Conservation (phyloP, 1,284 basidiomycete genomes). For the Heimioporus retisporus region DNA sequence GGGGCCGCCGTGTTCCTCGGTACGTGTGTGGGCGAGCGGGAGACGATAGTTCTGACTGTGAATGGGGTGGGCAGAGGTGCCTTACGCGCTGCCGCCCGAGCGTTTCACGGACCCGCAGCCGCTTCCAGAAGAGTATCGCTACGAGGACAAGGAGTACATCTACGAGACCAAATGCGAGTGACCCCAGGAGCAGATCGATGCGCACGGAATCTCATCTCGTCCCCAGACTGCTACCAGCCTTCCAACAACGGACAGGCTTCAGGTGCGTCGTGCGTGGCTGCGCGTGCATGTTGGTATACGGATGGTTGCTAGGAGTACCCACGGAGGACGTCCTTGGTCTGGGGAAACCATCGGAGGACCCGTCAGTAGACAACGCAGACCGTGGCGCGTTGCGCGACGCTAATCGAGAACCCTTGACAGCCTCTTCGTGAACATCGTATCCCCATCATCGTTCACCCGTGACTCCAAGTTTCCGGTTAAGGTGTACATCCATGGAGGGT, state of each 20-base stretch:
- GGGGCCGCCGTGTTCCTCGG: slow-evolving; percentile 73
- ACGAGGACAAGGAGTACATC: slow-evolving; percentile 70
- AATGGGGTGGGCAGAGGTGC: slow-evolving; percentile 63
- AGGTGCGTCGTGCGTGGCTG: slow-evolving; percentile 42
- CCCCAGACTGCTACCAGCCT: slow-evolving; percentile 68
- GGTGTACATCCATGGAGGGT: slow-evolving; percentile 84
- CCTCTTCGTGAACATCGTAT: slow-evolving; percentile 76
- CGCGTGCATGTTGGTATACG: not conserved
- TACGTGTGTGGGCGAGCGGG: slow-evolving; percentile 35
- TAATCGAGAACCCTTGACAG: slow-evolving; percentile 42
- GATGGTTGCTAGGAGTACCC: slow-evolving; percentile 42
- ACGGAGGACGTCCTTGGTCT: slow-evolving; percentile 70
- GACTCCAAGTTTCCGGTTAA: slow-evolving; percentile 68
- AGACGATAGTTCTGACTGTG: not conserved
- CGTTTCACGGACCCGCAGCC: slow-evolving; percentile 73
- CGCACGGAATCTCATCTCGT: not conserved
- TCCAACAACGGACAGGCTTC: slow-evolving; percentile 70
- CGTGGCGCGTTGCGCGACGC: not conserved
- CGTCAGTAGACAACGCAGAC: slow-evolving; percentile 50
- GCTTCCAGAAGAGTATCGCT: slow-evolving; percentile 62
- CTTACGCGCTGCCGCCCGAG: slow-evolving; percentile 72
- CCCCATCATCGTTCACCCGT: slow-evolving; percentile 66
- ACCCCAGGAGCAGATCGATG: not conserved
- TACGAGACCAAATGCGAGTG: slow-evolving; percentile 67
- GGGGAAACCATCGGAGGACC: slow-evolving; percentile 76